A percentile compares a stretch with the other conserved stretches of the same genome.
Conservation (phyloP, 805 yeast genomes). For the Wickerhamiella galacta region DNA sequence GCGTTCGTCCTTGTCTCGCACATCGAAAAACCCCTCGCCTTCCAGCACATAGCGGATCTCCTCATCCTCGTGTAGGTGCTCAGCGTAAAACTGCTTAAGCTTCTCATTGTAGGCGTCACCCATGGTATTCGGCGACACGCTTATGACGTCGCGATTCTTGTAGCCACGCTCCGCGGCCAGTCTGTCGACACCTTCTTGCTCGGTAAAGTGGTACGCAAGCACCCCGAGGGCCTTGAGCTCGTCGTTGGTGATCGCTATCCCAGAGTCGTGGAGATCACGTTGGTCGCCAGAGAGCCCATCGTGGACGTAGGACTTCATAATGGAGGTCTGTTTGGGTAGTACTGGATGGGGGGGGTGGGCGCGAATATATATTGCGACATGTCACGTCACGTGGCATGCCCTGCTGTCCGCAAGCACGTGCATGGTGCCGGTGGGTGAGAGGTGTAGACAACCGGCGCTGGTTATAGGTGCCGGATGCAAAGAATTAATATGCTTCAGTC, state of each 20-base stretch:
- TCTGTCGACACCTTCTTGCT: conserved; percentile 37
- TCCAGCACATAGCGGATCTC: conserved; percentile 81
- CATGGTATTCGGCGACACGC: conserved; percentile 42
- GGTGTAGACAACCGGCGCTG: too few species aligned
- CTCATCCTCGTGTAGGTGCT: conserved; percentile 93
- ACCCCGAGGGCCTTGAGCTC: conserved; percentile 50
- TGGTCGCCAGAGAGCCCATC: conserved; percentile 14
- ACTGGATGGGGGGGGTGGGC: background rate
- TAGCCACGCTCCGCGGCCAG: conserved; percentile 58
- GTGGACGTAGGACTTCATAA: conserved; percentile 14
- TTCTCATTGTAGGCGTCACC: conserved; percentile 48
- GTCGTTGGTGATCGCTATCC: conserved; percentile 34
- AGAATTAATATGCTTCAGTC: background rate
- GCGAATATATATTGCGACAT: background rate
- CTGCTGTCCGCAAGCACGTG: background rate
- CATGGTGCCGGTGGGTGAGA: too few species aligned
- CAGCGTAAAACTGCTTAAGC: conserved; percentile 54
- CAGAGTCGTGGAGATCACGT: conserved; percentile 28
- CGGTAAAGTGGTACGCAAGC: conserved; percentile 35
- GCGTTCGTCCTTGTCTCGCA: conserved; percentile 39
- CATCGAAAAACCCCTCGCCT: conserved; percentile 87
- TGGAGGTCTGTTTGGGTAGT: background rate
- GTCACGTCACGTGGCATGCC: background rate
- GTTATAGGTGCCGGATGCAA: too few species aligned
- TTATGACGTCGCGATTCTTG: conserved; percentile 62